Evolutionary conservation across 306 rosid species (phyloP), one percentile per base, ranked within the genome.

Genomic region (Benincasa hispida): DNA sequence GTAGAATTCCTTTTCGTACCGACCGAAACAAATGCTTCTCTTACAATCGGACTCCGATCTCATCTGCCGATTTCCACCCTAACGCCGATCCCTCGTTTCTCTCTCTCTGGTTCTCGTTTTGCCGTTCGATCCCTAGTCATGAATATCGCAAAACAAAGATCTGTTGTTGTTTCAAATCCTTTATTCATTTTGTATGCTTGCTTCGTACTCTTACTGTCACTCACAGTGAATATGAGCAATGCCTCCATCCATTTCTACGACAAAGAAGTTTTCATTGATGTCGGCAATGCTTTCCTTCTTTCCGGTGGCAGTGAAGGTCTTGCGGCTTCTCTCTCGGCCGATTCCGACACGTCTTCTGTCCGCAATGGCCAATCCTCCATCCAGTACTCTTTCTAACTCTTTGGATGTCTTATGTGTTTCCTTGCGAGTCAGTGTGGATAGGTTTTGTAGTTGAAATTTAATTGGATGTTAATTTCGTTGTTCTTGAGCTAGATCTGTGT

Each of bases 221-320:
- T 76, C 63, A 15, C 69, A 35, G 10, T 79, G 28, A 48, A 85
- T 59, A 79, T 83, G 0, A 34, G 85, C 63, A 55, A 82, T 51
- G 98, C 98, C 8, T 94, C 98, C 25, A 87, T 91, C 51, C 98
- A 94, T 80, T 51, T 83, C 88, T 94, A 94, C 88, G 55, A 84
- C 76, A 80, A 79, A 27, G 85, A 90, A 53, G 25, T 81, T 37
- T 94, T 94, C 86, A 76, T 25, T 48, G 98, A 94, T 37, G 87
- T 94, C 55, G 97, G 97, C 78, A 94, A 90, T 78, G 83, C 96
- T 63, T 87, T 83, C 80, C 97, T 94, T 83, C 91, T 94, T 85
- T 86, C 97, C 85, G 97, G 96, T 65, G 98, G 98, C 69, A 94
- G 98, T 80, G 98, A 94, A 87, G 98, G 95, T 53, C 79, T 94